Evolutionary conservation across 495 filamentous ascomycete genomes (phyloP).

Genomic region (Lasiosphaeris hirsuta): DNA sequence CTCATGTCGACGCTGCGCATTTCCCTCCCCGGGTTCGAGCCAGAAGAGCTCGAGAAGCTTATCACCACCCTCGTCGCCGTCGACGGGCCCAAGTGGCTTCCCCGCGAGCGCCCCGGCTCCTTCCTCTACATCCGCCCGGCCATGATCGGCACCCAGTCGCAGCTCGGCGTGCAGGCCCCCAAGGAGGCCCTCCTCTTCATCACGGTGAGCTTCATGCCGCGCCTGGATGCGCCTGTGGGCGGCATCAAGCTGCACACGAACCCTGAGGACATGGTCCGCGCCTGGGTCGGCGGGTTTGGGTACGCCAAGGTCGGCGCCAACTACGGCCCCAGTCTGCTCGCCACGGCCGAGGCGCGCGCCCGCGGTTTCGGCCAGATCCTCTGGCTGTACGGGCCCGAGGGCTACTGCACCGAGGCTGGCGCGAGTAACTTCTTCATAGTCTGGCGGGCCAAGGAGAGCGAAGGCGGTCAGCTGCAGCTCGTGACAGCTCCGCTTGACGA

Average conservation of each 20-base stretch:
- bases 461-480: conserved; percentile 63
- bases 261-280: conserved; percentile 72
- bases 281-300: conserved; percentile 91
- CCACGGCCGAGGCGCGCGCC: conserved; percentile 66
- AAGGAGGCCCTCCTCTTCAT: conserved; percentile 82
- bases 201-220: conserved; percentile 70
- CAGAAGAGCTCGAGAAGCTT: conserved; percentile 67
- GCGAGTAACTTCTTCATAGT: conserved; percentile 90
- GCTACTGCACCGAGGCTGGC: conserved; percentile 84
- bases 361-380: conserved; percentile 81
- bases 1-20: conserved; percentile 67
- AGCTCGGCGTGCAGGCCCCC: conserved; percentile 78
- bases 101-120: conserved; percentile 57
- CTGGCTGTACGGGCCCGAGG: conserved; percentile 79
- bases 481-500: conserved; percentile 79
- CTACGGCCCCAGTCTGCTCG: conserved; percentile 77
- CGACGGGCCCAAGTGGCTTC: conserved; percentile 78
- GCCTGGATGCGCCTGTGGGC: conserved; percentile 48
- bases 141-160: conserved; percentile 74
- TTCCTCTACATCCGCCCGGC: conserved; percentile 82
- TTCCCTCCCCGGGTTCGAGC: conserved; percentile 72
- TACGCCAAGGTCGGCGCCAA: conserved; percentile 90
- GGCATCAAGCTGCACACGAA: conserved; percentile 78
- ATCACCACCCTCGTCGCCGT: conserved; percentile 65
- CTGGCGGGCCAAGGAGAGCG: conserved; percentile 63